A percentile compares a stretch with the other conserved stretches of the same genome.
Conservation (phyloP, 805 yeast species). For the Candida ascalaphidarum region DNA sequence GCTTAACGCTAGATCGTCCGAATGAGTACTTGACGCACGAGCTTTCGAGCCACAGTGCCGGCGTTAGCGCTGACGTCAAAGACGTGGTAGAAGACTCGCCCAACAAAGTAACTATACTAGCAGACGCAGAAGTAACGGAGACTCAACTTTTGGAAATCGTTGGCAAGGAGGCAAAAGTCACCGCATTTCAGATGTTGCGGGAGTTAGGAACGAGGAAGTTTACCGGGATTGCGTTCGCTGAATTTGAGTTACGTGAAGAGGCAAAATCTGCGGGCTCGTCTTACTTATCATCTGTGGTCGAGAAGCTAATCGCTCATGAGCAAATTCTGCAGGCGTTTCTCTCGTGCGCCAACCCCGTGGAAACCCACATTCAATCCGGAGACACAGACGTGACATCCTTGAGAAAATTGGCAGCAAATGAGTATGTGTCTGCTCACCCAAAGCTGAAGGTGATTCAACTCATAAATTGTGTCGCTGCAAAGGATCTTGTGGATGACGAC, state of each 20-base stretch:
- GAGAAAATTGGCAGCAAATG: constrained; percentile 26
- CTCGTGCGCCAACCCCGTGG: constrained; percentile 20
- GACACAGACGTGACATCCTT: constrained; percentile 28
- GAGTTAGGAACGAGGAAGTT: constrained; percentile 44
- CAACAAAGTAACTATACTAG: constrained; percentile 37
- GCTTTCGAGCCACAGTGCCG: constrained; percentile 8
- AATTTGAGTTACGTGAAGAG: constrained; percentile 13
- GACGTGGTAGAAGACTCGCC: constrained; percentile 32
- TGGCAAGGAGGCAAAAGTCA: constrained; percentile 30
- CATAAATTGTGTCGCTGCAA: constrained; percentile 56
- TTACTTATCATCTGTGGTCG: too few relatives aligned
- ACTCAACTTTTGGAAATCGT: constrained; percentile 36
- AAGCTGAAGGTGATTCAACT: constrained; percentile 53
- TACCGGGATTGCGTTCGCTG: constrained; percentile 52
- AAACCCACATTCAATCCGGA: constrained; percentile 28
- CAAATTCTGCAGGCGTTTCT: constrained; percentile 18
- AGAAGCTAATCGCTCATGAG: constrained; percentile 6
- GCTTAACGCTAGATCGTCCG: constrained; percentile 17
- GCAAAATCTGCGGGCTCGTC: constrained; percentile 2
- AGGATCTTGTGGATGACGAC: constrained; percentile 47
- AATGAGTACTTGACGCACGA: constrained; percentile 27
- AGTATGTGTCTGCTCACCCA: constrained; percentile 25
- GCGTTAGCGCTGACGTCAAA: constrained; percentile 11
- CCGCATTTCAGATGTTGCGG: constrained; percentile 32
- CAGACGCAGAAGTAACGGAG: constrained; percentile 38